phyloP scores from a whole-genome alignment of 495 filamentous ascomycete genomes.

The Lasiosphaeria miniovina region DNA sequence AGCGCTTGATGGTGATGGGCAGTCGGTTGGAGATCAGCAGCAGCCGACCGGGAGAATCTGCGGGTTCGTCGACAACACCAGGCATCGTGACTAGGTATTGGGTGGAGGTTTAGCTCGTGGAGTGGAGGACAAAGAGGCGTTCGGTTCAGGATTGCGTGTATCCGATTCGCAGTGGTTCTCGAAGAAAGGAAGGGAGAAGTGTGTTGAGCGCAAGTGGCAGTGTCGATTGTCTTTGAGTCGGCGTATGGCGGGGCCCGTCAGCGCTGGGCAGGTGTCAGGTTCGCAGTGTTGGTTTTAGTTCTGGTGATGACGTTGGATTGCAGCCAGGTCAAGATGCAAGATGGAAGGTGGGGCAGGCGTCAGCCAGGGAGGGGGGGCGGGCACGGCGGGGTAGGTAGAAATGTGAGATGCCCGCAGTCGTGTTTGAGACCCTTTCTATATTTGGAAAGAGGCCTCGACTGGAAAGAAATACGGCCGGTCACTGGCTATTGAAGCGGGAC shows the following conservation, averaged over 20 bases:
- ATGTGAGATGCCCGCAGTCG: no score
- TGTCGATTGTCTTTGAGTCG: no score
- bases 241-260: no score
- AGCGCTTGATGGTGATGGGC: slow-evolving; percentile 91
- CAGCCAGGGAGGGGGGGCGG: no score
- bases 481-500: no score
- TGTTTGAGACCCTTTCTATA: no score
- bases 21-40: slow-evolving; percentile 91
- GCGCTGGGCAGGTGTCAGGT: neutral
- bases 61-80: slow-evolving; percentile 18
- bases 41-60: slow-evolving; percentile 44
- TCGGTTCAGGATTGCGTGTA: neutral
- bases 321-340: no score
- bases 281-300: neutral
- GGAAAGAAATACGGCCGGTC: neutral
- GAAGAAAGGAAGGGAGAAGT: neutral
- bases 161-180: slow-evolving; percentile 1
- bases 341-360: no score
- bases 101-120: neutral
- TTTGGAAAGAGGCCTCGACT: no score
- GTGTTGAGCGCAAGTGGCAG: neutral
- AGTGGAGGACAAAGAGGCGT: neutral
- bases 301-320: no score
- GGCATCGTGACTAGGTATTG: slow-evolving; percentile 28
- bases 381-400: no score